Conservation (phyloP, 208 protist species). For the Trypanosoma theileri region DNA sequence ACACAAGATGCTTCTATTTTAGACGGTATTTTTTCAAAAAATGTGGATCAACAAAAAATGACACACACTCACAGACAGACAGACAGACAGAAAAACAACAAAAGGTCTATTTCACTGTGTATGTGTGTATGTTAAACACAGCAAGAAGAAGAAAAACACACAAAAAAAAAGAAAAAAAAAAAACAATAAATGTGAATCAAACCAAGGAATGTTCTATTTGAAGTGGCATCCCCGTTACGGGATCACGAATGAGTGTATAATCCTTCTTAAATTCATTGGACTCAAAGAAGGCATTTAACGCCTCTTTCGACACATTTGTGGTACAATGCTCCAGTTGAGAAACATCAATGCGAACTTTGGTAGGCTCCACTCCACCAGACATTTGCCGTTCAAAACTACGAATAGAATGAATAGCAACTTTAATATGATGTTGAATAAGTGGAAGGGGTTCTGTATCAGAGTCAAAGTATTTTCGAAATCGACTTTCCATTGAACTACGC, state of each 20-base stretch:
- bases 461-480: constrained; percentile 87
- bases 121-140: too few species aligned
- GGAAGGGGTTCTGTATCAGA: constrained; percentile 83
- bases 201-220: constrained; percentile 81
- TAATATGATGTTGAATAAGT: constrained; percentile 87
- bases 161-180: too few species aligned
- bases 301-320: constrained; percentile 74
- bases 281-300: constrained; percentile 80
- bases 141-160: too few species aligned
- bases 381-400: constrained; percentile 85
- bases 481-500: constrained; percentile 83
- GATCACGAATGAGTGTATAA: constrained; percentile 84
- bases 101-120: too few species aligned
- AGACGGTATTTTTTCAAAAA: too few species aligned
- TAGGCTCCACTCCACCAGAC: constrained; percentile 78
- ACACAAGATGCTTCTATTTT: neutral
- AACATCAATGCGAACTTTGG: constrained; percentile 73
- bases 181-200: constrained; percentile 10
- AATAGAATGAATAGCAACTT: constrained; percentile 73
- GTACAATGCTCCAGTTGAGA: constrained; percentile 82
- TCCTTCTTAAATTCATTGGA: constrained; percentile 75
- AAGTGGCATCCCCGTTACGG: constrained; percentile 60
- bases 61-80: too few species aligned
- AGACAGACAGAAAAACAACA: too few species aligned
- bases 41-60: too few species aligned